Evolutionary conservation across 345 rosid genomes (phyloP), one percentile per base, ranked within the genome.

Genomic region (Acer negundo): DNA sequence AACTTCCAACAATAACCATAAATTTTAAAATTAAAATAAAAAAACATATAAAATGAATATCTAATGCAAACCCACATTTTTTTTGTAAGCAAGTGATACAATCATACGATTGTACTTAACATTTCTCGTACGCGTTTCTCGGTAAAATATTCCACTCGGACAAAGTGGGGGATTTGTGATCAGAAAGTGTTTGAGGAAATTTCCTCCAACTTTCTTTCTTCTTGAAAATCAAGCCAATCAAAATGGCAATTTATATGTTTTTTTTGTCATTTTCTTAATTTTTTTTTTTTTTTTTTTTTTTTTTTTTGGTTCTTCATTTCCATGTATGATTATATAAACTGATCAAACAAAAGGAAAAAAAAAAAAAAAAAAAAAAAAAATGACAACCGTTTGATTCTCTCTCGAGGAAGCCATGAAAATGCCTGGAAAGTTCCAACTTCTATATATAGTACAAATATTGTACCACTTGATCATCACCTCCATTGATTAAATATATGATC

Each of bases 341-440:
- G 10, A 11, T 35, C 24, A 20, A 62, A 22, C 67, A 6, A 56
- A 58, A 35, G 38, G 38, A 35, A 35, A 6, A 20, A 10, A 10
- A 42, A 2, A 23, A 10, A 10, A 42, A 2, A 23, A 35, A 35
- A 6, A 20, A 10, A 10, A 42, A 2, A 23, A 2, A 26, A 26
- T 16, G 62, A 69, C 79, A 77, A 26, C 80, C 58, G 13, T 4
- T 44, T 53, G 70, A 67, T 69, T 75, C 68, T 69, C 67, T n/a
- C 67, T 56, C 15, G 73, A 67, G 65, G 73, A 71, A 23, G 11
- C 65, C 69, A 35, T 80, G 84, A 85, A 80, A 80, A 80, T 82
- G 76, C 85, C 78, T 4, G 10, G 85, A 35, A 35, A 35, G 38
- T 35, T 35, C 38, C 38, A 35, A 5, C 38, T 4, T 35, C 6